phyloP scores from a whole-genome alignment of 805 yeast genomes.

The Millerago galiae region DNA sequence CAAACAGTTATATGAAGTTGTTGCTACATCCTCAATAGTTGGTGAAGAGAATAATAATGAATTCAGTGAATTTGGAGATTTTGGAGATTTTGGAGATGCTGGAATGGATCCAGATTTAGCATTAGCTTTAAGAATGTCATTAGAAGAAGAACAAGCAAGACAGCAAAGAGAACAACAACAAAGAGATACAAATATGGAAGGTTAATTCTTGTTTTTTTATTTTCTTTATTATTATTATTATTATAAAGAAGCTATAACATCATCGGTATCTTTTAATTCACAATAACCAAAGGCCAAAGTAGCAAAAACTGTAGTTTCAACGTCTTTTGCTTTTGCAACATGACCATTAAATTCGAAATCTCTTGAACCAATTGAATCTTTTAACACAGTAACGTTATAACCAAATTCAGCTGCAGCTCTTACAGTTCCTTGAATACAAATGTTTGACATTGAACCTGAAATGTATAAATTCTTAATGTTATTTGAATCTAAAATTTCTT shows the following conservation, averaged over 20 bases:
- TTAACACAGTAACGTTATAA: constrained; percentile 10
- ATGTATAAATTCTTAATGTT: constrained; percentile 9
- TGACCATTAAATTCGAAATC: constrained; percentile 15
- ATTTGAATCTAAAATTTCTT: constrained; percentile 5
- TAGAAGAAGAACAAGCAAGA: constrained; percentile 91
- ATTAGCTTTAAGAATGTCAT: constrained; percentile 84
- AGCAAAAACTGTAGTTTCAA: constrained; percentile 12
- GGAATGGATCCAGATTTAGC: constrained; percentile 96
- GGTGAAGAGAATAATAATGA: constrained; percentile 41
- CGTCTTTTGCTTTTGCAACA: constrained; percentile 8
- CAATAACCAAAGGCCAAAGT: constrained; percentile 14
- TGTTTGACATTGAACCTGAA: constrained; percentile 18
- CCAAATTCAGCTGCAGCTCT: constrained; percentile 17
- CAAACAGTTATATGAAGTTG: constrained; percentile 71
- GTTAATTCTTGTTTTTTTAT: too few species aligned
- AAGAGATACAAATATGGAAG: constrained; percentile 6
- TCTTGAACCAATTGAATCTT: constrained; percentile 16
- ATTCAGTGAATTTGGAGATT: constrained; percentile 41
- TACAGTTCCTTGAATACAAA: constrained; percentile 17
- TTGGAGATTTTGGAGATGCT: constrained; percentile 72
- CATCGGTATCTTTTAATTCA: constrained; percentile 8
- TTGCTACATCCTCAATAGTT: constrained; percentile 71
- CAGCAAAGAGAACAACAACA: constrained; percentile 57
- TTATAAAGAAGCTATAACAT: constrained; percentile 1
- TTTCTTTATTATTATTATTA: too few species aligned